Evolutionary conservation across 768 basidiomycete species (phyloP), one percentile per base, ranked within the genome.

Genomic region (Naganishia vaughanmartiniae): DNA sequence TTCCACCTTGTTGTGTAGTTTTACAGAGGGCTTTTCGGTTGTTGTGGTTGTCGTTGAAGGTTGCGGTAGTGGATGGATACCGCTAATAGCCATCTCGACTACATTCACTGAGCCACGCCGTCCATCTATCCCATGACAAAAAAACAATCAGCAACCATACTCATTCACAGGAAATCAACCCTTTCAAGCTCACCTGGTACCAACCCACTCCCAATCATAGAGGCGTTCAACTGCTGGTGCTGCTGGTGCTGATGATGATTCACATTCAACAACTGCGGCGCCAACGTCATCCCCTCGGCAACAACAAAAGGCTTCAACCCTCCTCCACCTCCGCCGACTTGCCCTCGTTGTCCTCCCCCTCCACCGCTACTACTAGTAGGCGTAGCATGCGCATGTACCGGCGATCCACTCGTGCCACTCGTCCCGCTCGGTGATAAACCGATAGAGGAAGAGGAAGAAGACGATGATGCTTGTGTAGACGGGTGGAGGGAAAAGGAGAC

Each of bases 1-100:
- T 71, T 81, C 80, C 31, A 79, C 79, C 73, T 79, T 81, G 74
- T 81, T 81, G 71, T 81, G 80, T 65, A 79, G 78, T 53, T 78
- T 79, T 7, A 76, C 76, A 4, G 70, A 53, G 7, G 73, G 66
- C 39, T 24, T 42, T 30, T 36, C 36, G 21, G 42, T 42, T n/a
- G 60, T 2, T 7, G 42, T 14, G 6, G 60, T 21, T 14, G 60
- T 26, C n/a, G 36, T 15, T n/a, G 56, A 28, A 5, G 33, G 6
- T 15, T 19, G 36, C 36, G 42, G 42, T 15, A 15, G 42, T 42
- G 42, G 7, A 42, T 11, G 42, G 9, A 15, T 42, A 42, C 42
- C 42, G 42, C 42, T 15, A 15, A 42, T 15, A 42, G 42, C 42
- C 42, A n/a, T 51, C 48, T 21, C 48, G 19, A 51, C 48, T 6